phyloP scores from a whole-genome alignment of 2,329 filamentous ascomycete genomes.

The Fusarium sulawesiense region DNA sequence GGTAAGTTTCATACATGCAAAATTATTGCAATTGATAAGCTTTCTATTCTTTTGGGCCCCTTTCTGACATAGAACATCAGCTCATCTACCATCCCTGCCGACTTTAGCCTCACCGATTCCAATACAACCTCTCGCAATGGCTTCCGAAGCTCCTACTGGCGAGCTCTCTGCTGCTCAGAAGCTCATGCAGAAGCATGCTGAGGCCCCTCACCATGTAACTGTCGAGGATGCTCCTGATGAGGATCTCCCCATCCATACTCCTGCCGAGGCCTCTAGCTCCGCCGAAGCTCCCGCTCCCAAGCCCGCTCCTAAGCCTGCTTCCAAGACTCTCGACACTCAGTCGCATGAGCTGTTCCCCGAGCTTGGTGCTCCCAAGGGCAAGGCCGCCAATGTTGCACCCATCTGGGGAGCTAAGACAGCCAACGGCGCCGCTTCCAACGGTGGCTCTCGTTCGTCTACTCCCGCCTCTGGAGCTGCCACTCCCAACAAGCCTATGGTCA shows the following conservation, averaged over 20 bases:
- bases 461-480: constrained; percentile 69
- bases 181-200: constrained; percentile 72
- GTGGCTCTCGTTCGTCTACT: constrained; percentile 70
- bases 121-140: constrained; percentile 52
- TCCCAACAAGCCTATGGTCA: constrained; percentile 66
- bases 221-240: constrained; percentile 87
- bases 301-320: constrained; percentile 72
- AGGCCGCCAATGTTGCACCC: constrained; percentile 73
- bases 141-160: constrained; percentile 54
- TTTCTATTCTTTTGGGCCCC: neutral
- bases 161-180: constrained; percentile 69
- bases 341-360: constrained; percentile 96
- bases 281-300: constrained; percentile 67
- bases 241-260: constrained; percentile 71
- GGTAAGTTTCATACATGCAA: constrained; percentile 20
- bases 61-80: constrained; percentile 32
- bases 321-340: constrained; percentile 76
- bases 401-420: constrained; percentile 81
- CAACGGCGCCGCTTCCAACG: constrained; percentile 65
- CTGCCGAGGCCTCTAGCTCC: constrained; percentile 59
- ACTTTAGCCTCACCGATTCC: constrained; percentile 28
- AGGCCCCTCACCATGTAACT: constrained; percentile 69
- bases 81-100: constrained; percentile 13
- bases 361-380: constrained; percentile 77
- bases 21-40: neutral